Conservation (phyloP, 805 yeast genomes). For the Cyberlindnera japonica region DNA sequence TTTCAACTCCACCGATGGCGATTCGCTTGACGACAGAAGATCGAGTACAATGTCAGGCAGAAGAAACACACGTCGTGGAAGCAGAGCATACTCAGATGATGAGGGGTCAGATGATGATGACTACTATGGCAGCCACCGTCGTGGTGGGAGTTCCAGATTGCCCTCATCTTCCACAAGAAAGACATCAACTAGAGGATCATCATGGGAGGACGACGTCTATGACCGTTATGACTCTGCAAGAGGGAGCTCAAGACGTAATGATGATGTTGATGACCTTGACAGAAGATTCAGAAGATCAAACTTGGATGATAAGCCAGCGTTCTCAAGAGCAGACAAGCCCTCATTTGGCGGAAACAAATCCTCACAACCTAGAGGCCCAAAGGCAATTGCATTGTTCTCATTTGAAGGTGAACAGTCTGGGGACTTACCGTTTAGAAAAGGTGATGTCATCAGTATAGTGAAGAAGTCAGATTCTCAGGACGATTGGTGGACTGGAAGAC, state of each 20-base stretch:
- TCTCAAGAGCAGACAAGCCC: constrained; percentile 42
- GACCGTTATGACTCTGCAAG: constrained; percentile 44
- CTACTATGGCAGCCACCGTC: constrained; percentile 33
- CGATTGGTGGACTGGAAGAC: constrained; percentile 98
- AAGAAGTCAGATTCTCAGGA: constrained; percentile 85
- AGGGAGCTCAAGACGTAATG: constrained; percentile 12
- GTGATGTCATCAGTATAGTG: constrained; percentile 84
- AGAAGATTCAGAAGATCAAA: constrained; percentile 39
- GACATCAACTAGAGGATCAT: constrained; percentile 31
- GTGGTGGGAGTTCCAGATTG: constrained; percentile 14
- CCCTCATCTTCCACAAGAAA: constrained; percentile 4
- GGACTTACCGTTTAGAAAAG: constrained; percentile 88
- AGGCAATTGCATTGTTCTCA: constrained; percentile 85
- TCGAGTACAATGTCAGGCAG: constrained; percentile 14
- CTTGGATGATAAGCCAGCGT: constrained; percentile 36
- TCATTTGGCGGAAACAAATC: constrained; percentile 27
- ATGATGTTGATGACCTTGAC: constrained; percentile 35
- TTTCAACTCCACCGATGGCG: constrained; percentile 22
- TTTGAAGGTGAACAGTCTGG: constrained; percentile 94
- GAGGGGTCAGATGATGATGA: constrained; percentile 37
- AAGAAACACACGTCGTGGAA: constrained; percentile 16
- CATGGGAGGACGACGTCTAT: constrained; percentile 88
- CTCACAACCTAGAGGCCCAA: constrained; percentile 41
- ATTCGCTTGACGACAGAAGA: constrained; percentile 29
- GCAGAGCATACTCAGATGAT: constrained; percentile 26